Evolutionary conservation across 257 asterid species (phyloP), one percentile per base, ranked within the genome.

Genomic region (Fraxinus americana): DNA sequence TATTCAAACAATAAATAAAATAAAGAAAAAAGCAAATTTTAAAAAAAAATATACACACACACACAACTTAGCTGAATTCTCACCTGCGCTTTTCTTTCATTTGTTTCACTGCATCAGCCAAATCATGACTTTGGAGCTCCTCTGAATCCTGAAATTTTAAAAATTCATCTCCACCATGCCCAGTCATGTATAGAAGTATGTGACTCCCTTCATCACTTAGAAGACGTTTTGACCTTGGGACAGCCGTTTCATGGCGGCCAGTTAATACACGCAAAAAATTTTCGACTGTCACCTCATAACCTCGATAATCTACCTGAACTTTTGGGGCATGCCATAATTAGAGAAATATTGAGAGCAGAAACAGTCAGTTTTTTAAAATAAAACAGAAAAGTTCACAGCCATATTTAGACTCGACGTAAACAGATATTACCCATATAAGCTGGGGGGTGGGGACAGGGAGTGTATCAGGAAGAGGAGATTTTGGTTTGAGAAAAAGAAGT

Each of bases 161-260:
- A 86, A 96, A 96, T 88, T 93, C 97, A 4, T 96, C 98, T 77
- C 99, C 99, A 5, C 99, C 99, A 83, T 96, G 97, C 81, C 99
- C 97, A 23, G 98, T 96, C 99, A 96, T 96, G 86, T 92, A 96
- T 35, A 96, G 87, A 70, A 96, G 96, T 88, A 96, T 87, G 80
- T 92, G 99, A 78, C 99, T 96, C 73, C 97, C 99, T 88, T 96
- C 99, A 82, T 96, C 99, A 87, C 99, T 96, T 66, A 96, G 88
- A 72, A 93, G 98, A 67, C 97, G 94, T 82, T 96, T 96, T 72
- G 99, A 96, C 85, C 99, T 91, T 71, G 98, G 97, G 54, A 92
- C 98, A 74, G 97, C 93, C 77, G 87, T 78, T 91, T 96, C 97
- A 78, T 96, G 99, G 76, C 99, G 98, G 57, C 98, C 99, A 17